Conservation (phyloP, 1,284 basidiomycete genomes). For the Rhodotorula sp. region DNA sequence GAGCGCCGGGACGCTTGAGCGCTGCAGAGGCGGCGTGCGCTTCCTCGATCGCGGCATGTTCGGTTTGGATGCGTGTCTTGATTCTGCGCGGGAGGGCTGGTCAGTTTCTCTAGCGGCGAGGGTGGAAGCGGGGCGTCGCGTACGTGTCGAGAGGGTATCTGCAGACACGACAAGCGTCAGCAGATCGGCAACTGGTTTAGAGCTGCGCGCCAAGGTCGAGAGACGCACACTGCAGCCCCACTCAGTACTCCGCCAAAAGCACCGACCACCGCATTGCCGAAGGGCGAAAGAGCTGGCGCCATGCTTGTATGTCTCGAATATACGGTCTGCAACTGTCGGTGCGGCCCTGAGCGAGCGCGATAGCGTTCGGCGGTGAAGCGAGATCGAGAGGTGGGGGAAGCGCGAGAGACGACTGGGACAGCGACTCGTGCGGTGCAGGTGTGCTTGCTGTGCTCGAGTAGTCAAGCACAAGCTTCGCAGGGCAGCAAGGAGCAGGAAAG, state of each 20-base stretch:
- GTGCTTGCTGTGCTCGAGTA: no score
- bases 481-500: no score
- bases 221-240: constrained; percentile 70
- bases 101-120: neutral
- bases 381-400: no score
- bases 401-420: no score
- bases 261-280: constrained; percentile 89
- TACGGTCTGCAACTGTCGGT: neutral
- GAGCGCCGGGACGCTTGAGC: constrained; percentile 45
- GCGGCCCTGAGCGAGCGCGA: no score
- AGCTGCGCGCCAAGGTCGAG: neutral
- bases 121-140: neutral
- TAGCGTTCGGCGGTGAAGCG: no score
- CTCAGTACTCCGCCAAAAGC: constrained; percentile 91
- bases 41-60: constrained; percentile 45
- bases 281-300: constrained; percentile 59
- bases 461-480: no score
- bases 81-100: constrained; percentile 58
- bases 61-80: constrained; percentile 92
- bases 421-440: no score
- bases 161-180: neutral
- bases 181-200: neutral
- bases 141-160: constrained; percentile 92
- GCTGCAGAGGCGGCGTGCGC: constrained; percentile 43
- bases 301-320: neutral